Evolutionary conservation across 2,329 filamentous ascomycete species (phyloP).

Genomic region (Aspergillus niger): DNA sequence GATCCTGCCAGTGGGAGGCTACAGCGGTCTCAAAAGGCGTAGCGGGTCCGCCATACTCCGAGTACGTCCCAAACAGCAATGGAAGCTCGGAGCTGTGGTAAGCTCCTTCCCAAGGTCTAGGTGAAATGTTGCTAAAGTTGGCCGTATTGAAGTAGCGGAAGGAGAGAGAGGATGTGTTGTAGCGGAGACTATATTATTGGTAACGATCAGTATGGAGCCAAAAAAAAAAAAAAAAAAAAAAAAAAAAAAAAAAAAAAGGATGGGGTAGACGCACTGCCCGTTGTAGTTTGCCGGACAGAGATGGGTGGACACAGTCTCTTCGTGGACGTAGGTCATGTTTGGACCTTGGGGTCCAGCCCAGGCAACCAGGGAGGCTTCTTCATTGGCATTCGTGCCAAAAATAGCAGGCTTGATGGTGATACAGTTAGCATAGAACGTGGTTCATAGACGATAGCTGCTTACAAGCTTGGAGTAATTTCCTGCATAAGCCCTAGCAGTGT

Average conservation of each 20-base stretch:
- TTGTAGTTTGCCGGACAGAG: slow-evolving; percentile 5
- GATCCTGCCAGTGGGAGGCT: background rate
- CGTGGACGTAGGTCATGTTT: background rate
- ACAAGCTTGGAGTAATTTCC: background rate
- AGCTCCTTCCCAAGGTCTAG: slow-evolving; percentile 5
- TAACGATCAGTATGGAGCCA: background rate
- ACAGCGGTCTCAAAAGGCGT: background rate
- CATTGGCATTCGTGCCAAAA: background rate
- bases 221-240: no score
- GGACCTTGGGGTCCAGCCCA: background rate
- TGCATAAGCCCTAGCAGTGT: background rate
- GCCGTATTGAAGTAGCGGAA: slow-evolving; percentile 7
- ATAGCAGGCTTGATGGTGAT: background rate
- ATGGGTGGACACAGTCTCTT: background rate
- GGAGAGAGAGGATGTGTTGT: background rate
- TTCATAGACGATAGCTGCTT: background rate
- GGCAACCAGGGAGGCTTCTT: background rate
- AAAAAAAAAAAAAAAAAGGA: no score
- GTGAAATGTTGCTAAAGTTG: slow-evolving; percentile 10
- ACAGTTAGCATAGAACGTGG: background rate
- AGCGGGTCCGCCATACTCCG: background rate
- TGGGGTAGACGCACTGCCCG: background rate
- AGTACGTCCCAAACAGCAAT: slow-evolving; percentile 10
- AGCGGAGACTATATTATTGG: background rate
- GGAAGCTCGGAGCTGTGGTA: slow-evolving; percentile 7